A percentile compares a stretch with the other conserved stretches of the same genome.
These are phyloP conservation scores for thale cress (Arabidopsis thaliana) DNA, from an alignment of 345 rosid genomes.

Conservation along the genomic window TAIR10.1 NC_003076.8:889001-889500, in stretches of 20 bases:
- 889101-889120: neutral
- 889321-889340: neutral
- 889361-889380: neutral
- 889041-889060: neutral
- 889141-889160: neutral
- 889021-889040: constrained; percentile 23
- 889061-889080: neutral
- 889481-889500: constrained; percentile 20
- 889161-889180: neutral
- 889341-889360: neutral
- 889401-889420: neutral
- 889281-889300: no score
- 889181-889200: neutral
- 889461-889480: constrained; percentile 35
- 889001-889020: constrained; percentile 10
- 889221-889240: no score
- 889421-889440: neutral
- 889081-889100: neutral
- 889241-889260: no score
- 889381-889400: neutral
- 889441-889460: neutral
- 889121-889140: neutral
- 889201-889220: no score
- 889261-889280: no score
- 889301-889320: neutral